These are phyloP conservation scores for Naganishia antarctica DNA, from an alignment of 768 basidiomycete genomes.

Conservation along the genomic window DNA sequence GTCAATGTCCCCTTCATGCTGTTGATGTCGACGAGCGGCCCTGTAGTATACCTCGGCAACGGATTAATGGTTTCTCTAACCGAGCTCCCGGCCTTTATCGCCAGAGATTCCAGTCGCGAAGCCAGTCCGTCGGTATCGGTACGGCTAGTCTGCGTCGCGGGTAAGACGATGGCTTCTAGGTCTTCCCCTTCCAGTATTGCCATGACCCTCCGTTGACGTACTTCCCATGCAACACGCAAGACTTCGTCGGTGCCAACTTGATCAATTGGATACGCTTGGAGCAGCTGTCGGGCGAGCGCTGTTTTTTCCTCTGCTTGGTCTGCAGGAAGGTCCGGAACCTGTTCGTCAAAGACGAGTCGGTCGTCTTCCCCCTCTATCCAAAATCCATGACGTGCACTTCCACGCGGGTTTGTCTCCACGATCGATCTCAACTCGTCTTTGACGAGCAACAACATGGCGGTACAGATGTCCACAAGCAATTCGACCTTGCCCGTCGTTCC, in stretches of 20 bases:
- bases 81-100: background rate
- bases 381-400: slow-evolving; percentile 27
- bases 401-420: slow-evolving; percentile 9
- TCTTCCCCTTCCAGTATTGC: slow-evolving; percentile 25
- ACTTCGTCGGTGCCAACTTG: slow-evolving; percentile 34
- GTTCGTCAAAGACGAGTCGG: slow-evolving; percentile 25
- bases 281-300: slow-evolving; percentile 32
- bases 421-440: slow-evolving; percentile 31
- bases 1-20: slow-evolving; percentile 1
- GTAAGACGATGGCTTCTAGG: slow-evolving; percentile 12
- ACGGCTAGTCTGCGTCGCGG: background rate
- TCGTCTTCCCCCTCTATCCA: slow-evolving; percentile 36
- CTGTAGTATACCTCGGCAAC: background rate
- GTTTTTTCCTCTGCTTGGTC: slow-evolving; percentile 31
- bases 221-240: slow-evolving; percentile 30
- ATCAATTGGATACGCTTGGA: slow-evolving; percentile 37
- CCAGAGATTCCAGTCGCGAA: background rate
- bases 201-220: slow-evolving; percentile 31
- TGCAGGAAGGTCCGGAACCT: slow-evolving; percentile 11
- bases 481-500: slow-evolving; percentile 37
- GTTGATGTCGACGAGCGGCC: slow-evolving; percentile 4
- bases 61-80: slow-evolving; percentile 9
- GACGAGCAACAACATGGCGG: slow-evolving; percentile 40
- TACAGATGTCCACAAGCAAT: slow-evolving; percentile 38
- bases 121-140: background rate